Evolutionary conservation across 2,329 filamentous ascomycete species (phyloP).

Genomic region (Verticillium longisporum): DNA sequence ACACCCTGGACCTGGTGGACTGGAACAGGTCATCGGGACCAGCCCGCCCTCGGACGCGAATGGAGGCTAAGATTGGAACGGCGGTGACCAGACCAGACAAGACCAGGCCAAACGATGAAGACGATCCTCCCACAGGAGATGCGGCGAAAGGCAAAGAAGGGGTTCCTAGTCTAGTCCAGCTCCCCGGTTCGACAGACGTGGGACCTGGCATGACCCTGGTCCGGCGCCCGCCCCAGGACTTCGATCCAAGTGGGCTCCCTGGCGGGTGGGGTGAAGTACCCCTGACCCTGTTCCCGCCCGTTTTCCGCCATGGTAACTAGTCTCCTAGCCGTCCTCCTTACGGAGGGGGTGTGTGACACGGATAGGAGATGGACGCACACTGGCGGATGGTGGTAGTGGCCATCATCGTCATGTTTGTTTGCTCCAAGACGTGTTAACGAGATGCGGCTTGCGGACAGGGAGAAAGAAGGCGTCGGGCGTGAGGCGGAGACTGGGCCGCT

Average conservation of each 20-base stretch:
- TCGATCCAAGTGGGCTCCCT: background rate
- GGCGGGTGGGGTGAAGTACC: background rate
- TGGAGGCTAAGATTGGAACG: slow-evolving; percentile 14
- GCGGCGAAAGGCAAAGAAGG: slow-evolving; percentile 9
- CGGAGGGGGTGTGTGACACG: background rate
- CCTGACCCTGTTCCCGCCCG: slow-evolving; percentile 2
- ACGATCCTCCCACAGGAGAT: slow-evolving; percentile 12
- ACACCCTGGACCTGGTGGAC: slow-evolving; percentile 12
- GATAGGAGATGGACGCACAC: background rate
- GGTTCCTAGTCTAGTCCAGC: slow-evolving; percentile 11
- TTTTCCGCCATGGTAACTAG: background rate
- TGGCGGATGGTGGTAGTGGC: background rate
- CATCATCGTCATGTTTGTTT: background rate
- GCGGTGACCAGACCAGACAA: slow-evolving; percentile 12
- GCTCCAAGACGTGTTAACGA: background rate
- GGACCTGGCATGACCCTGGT: slow-evolving; percentile 5
- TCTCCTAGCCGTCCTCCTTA: background rate
- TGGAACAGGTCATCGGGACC: slow-evolving; percentile 12
- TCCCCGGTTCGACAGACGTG: slow-evolving; percentile 13
- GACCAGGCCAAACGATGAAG: slow-evolving; percentile 13
- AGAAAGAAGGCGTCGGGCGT: background rate
- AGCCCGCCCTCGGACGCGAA: slow-evolving; percentile 10
- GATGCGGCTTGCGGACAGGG: background rate
- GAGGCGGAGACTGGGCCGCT: background rate
- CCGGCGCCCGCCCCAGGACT: slow-evolving; percentile 4